A percentile compares a stretch with the other conserved stretches of the same genome.
Evolutionary conservation across 192 early-diverging fungal species (phyloP).

Genomic region (Cladochytrium replicatum): DNA sequence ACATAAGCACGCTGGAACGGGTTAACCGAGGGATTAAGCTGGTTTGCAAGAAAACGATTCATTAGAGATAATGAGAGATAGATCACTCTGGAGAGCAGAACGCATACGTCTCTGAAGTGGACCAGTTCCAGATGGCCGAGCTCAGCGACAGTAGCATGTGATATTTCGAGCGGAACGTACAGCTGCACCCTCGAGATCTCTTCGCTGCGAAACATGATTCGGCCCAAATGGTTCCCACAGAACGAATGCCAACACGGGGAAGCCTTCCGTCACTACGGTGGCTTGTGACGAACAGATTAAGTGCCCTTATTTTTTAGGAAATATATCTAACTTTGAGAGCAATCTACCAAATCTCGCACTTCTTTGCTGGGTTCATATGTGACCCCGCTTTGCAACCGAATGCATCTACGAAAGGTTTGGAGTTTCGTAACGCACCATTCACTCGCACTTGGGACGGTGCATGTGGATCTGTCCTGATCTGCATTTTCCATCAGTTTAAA

Average conservation of each 20-base stretch:
- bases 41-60: constrained; percentile 59
- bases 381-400: constrained; percentile 53
- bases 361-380: constrained; percentile 68
- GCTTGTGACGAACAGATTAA: too few relatives aligned
- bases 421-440: constrained; percentile 60
- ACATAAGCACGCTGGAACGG: constrained; percentile 83
- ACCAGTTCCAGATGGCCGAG: constrained; percentile 75
- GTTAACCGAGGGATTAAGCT: constrained; percentile 69
- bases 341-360: too few relatives aligned
- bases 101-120: constrained; percentile 75
- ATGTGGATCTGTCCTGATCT: constrained; percentile 56
- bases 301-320: too few relatives aligned
- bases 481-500: too few relatives aligned
- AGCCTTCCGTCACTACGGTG: too few relatives aligned
- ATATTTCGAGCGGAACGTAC: constrained; percentile 73
- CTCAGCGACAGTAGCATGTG: constrained; percentile 70
- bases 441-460: constrained; percentile 55
- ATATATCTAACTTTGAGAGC: too few relatives aligned
- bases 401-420: constrained; percentile 51
- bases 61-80: neutral
- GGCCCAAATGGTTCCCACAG: too few relatives aligned
- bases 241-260: too few relatives aligned
- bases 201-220: neutral
- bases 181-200: constrained; percentile 71
- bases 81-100: neutral